A percentile compares a stretch with the other conserved stretches of the same genome.
These are phyloP conservation scores for Chernovozyma aurita DNA, from an alignment of 1,139 yeast genomes.

Conservation along the genomic window DNA sequence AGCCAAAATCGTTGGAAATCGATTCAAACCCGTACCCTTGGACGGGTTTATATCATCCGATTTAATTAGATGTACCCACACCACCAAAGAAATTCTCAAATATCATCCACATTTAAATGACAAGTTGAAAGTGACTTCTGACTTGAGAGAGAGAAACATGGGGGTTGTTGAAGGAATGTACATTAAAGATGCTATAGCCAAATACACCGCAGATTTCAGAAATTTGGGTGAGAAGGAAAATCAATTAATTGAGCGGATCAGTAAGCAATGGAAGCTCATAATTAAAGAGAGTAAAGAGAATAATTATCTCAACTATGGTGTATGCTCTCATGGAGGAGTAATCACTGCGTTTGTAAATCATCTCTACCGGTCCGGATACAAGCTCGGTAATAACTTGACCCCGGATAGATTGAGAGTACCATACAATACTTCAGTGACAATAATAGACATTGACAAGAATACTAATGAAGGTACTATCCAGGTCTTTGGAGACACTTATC, in stretches of 20 bases:
- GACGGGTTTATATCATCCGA: slow-evolving; percentile 60
- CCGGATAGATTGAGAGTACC: slow-evolving; percentile 53
- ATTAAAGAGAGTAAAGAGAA: slow-evolving; percentile 31
- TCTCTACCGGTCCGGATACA: slow-evolving; percentile 32
- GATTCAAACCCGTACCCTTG: slow-evolving; percentile 34
- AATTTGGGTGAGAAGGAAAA: slow-evolving; percentile 51
- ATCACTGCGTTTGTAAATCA: slow-evolving; percentile 57
- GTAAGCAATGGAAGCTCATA: slow-evolving; percentile 42
- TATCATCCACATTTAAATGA: slow-evolving; percentile 19
- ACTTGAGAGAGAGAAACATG: slow-evolving; percentile 74
- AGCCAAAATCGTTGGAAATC: slow-evolving; percentile 46
- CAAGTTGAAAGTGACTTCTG: slow-evolving; percentile 22
- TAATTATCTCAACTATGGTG: slow-evolving; percentile 44
- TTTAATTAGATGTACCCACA: slow-evolving; percentile 54
- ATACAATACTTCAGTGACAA: slow-evolving; percentile 68
- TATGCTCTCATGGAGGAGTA: slow-evolving; percentile 88
- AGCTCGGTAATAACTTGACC: slow-evolving; percentile 31
- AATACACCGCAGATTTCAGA: slow-evolving; percentile 33
- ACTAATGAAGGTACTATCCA: slow-evolving; percentile 39
- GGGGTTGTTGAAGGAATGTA: slow-evolving; percentile 74
- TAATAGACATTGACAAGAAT: slow-evolving; percentile 47
- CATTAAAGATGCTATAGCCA: slow-evolving; percentile 56
- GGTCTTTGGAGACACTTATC: slow-evolving; percentile 57
- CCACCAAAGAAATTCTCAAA: slow-evolving; percentile 37
- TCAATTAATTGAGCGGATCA: slow-evolving; percentile 48